Evolutionary conservation across 345 rosid species (phyloP), one percentile per base, ranked within the genome.

Genomic region (Populus nigra): DNA sequence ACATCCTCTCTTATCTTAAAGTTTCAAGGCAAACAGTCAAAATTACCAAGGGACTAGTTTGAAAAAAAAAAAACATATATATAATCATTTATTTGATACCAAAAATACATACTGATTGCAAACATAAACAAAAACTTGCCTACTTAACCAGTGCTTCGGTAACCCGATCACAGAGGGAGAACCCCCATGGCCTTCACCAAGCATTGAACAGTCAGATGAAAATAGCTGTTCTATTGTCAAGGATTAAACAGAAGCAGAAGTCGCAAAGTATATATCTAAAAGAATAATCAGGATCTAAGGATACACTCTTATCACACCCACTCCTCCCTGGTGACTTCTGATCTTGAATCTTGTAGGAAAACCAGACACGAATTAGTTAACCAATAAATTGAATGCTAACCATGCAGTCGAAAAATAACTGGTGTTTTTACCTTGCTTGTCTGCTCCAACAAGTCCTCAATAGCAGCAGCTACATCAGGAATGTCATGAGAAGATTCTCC

Each of bases 361-460:
- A 38, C 66, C 80, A 68, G 70, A 61, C 76, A 74, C 45, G 74
- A 74, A 69, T 75, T 47, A 85, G 84, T 76, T 79, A 79, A 66
- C 55, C 25, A 69, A 75, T 38, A 74, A 72, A 73, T 16, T 68
- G 18, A 47, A 39, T n/a, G 68, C 18, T 7, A 50, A 75, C 77
- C 72, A 35, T 27, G 61, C 13, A 76, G 31, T n/a, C 15, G 53
- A 72, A 62, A 67, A 29, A 38, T 36, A 41, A 76, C 36, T 38
- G 73, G 57, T 69, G 75, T 81, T 15, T 62, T 82, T 81, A 93
- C 97, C 93, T 91, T 92, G 81, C 91, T 91, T 45, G 97, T 88
- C 89, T 92, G 96, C 93, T 90, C 96, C 80, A 90, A 79, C 79
- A 96, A 83, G 88, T 93, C 94, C 89, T 93, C 99, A 81, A 93